Evolutionary conservation across 495 filamentous ascomycete genomes (phyloP).

Genomic region (Aspergillus cavernicola): DNA sequence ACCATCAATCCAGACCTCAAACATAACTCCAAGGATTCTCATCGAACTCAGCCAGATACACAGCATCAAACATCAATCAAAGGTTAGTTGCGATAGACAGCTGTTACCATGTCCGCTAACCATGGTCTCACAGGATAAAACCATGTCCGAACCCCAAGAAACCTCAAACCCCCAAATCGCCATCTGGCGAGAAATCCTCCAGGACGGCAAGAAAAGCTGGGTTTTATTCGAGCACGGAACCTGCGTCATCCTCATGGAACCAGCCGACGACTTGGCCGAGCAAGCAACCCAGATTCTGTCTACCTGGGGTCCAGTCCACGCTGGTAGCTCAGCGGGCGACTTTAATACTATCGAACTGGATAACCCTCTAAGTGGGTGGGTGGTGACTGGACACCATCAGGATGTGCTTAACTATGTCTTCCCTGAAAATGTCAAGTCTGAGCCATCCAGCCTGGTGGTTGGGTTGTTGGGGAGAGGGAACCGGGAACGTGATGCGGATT

Average conservation of each 20-base stretch:
- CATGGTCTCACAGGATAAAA: too few relatives aligned
- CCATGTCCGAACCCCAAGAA: too few relatives aligned
- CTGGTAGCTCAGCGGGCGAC: not conserved
- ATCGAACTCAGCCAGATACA: too few relatives aligned
- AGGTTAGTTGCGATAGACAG: too few relatives aligned
- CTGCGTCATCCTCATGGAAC: conserved; percentile 12
- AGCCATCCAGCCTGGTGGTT: not conserved
- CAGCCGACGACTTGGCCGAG: conserved; percentile 5
- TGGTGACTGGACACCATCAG: conserved; percentile 11
- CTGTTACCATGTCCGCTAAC: too few relatives aligned
- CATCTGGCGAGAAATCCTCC: not conserved
- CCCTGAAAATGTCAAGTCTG: not conserved
- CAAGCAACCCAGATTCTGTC: conserved; percentile 6
- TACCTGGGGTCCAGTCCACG: conserved; percentile 7
- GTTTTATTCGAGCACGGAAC: conserved; percentile 13
- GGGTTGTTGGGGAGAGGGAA: conserved; percentile 1
- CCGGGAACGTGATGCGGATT: not conserved
- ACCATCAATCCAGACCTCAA: too few relatives aligned
- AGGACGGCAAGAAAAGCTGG: conserved; percentile 10
- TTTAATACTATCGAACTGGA: conserved; percentile 6
- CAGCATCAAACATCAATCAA: too few relatives aligned
- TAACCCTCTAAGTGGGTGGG: not conserved
- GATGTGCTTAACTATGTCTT: conserved; percentile 12
- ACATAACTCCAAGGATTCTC: too few relatives aligned
- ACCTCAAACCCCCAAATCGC: too few relatives aligned